Percentiles rank a stretch among this genome's conserved stretches.
Evolutionary conservation across 495 filamentous ascomycete genomes (phyloP).

Genomic region (Trichoderma orchidacearum): DNA sequence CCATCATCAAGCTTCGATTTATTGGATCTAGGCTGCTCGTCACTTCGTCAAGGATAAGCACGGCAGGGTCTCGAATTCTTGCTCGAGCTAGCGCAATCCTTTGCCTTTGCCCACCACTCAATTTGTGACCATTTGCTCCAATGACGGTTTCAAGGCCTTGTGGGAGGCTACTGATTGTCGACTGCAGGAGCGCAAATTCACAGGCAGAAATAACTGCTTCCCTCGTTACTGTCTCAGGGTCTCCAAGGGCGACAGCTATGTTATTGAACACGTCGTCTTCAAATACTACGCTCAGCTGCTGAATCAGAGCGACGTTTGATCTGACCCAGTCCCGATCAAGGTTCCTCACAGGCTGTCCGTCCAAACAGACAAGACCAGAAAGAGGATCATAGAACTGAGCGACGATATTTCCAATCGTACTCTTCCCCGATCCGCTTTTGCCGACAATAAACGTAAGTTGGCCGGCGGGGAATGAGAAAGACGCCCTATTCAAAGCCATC

Average conservation of each 20-base stretch:
- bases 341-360: constrained; percentile 45
- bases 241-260: constrained; percentile 56
- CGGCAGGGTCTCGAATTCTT: constrained; percentile 61
- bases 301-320: constrained; percentile 65
- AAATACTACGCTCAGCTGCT: constrained; percentile 75
- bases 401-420: constrained; percentile 71
- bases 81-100: constrained; percentile 62
- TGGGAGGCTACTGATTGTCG: constrained; percentile 58
- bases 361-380: constrained; percentile 54
- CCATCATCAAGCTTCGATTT: constrained; percentile 55
- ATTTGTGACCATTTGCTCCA: constrained; percentile 50
- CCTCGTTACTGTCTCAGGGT: constrained; percentile 31
- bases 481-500: constrained; percentile 38
- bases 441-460: constrained; percentile 76
- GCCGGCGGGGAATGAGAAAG: constrained; percentile 56
- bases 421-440: constrained; percentile 84
- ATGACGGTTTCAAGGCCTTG: constrained; percentile 61
- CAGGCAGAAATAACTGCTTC: constrained; percentile 45
- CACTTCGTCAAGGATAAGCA: constrained; percentile 82
- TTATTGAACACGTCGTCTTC: constrained; percentile 71
- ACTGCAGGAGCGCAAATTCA: constrained; percentile 55
- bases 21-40: constrained; percentile 69
- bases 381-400: constrained; percentile 59
- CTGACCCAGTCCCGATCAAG: constrained; percentile 64
- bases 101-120: constrained; percentile 82